Evolutionary conservation across 163 green algal species (phyloP), one percentile per base, ranked within the genome.

Genomic region (Chloromonas sp.): DNA sequence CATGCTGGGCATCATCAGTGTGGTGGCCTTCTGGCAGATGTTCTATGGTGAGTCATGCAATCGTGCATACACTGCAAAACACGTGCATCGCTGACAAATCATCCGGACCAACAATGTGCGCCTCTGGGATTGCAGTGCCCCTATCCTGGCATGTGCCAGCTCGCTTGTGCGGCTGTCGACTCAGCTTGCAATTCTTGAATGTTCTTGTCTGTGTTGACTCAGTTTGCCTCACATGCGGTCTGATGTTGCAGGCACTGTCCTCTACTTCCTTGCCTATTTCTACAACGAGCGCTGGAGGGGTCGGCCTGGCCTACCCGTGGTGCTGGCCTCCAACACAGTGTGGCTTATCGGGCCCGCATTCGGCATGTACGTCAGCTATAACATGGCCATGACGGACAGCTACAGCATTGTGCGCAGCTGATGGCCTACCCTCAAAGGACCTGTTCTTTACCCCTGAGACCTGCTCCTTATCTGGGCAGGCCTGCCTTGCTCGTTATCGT

Each of bases 201-300:
- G 36, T 36, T 36, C 36, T 36, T 36, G 36, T 36, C 36, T 36
- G 36, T 36, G 36, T 36, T 36, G 36, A 36, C 36, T 36, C 36
- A 36, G 36, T 36, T 36, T 36, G 36, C 36, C 36, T 36, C 36
- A 36, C 36, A 36, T 36, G 36, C 36, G 36, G 36, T 36, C 36
- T 36, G 36, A 36, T 36, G 36, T 36, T 77, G 71, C 82, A 85
- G 85, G 85, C 0, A 85, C 85, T 1, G 36, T 87, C 60, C 71
- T 87, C 15, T 87, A 87, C 74, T 87, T 85, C 71, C 83, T 83
- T 15, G 61, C 59, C 1, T 87, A 83, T 15, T 14, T 87, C 2
- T 14, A 84, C n/a, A 87, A 87, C 61, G 60, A 85, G 70, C 71
- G 85, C 58, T 87, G 79, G 71, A 80, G 60, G 81, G 81, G 81